phyloP scores from a whole-genome alignment of 257 asterid species.

The Verbascum thapsus region DNA sequence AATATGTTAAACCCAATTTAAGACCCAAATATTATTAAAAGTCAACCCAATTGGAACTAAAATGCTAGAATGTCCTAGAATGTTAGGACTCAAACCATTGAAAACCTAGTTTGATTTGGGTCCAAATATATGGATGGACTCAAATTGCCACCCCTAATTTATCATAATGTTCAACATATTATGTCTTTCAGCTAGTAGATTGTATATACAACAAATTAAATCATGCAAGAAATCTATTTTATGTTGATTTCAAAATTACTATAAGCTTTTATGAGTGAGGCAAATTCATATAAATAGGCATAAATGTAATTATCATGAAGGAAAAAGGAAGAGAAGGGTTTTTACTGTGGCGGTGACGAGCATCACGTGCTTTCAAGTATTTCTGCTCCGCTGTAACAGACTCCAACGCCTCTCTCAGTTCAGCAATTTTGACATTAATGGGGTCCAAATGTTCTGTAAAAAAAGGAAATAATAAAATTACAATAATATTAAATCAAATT shows the following conservation, averaged over 20 bases:
- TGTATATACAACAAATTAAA: background rate
- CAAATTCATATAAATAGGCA: background rate
- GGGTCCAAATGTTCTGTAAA: slow-evolving; percentile 85
- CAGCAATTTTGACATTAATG: slow-evolving; percentile 92
- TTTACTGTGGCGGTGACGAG: slow-evolving; percentile 97
- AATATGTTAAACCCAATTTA: too few relatives aligned
- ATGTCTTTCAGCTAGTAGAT: slow-evolving; percentile 7
- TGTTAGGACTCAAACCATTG: too few relatives aligned
- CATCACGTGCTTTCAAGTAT: slow-evolving; percentile 89
- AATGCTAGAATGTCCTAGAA: too few relatives aligned
- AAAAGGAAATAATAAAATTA: slow-evolving; percentile 16
- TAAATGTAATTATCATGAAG: too few relatives aligned
- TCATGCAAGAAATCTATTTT: background rate
- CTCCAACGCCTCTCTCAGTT: slow-evolving; percentile 93
- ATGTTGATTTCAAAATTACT: too few relatives aligned
- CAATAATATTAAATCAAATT: background rate
- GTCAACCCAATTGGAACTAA: too few relatives aligned
- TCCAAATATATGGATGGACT: too few relatives aligned
- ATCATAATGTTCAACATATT: too few relatives aligned
- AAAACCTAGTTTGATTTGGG: too few relatives aligned
- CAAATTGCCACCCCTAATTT: too few relatives aligned
- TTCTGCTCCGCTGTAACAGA: slow-evolving; percentile 92
- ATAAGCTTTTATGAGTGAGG: slow-evolving; percentile 4
- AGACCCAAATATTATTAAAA: too few relatives aligned
- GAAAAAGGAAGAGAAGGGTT: slow-evolving; percentile 5